Evolutionary conservation across 768 basidiomycete genomes (phyloP).

Genomic region (Rhodosporidiobolus sp.): DNA sequence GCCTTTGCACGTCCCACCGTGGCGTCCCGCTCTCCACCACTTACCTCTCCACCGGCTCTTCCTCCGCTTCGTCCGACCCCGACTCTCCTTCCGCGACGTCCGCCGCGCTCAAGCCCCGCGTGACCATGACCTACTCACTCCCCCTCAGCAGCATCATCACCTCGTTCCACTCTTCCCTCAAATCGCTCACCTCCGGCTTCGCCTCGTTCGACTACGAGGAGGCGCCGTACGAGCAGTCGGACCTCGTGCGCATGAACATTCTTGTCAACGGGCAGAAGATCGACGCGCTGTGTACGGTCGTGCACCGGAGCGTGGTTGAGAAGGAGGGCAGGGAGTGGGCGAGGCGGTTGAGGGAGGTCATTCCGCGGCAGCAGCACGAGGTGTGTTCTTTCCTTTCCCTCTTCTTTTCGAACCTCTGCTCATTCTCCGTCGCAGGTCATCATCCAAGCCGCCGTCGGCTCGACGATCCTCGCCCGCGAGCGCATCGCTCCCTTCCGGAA

Average conservation of each 20-base stretch:
- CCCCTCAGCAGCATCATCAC: slow-evolving; percentile 91
- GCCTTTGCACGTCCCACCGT: slow-evolving; percentile 79
- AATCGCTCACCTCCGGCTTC: slow-evolving; percentile 85
- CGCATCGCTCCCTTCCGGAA: slow-evolving; percentile 54
- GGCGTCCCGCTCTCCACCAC: slow-evolving; percentile 78
- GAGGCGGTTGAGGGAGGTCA: slow-evolving; percentile 87
- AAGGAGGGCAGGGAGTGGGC: slow-evolving; percentile 77
- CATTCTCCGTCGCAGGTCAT: slow-evolving; percentile 59
- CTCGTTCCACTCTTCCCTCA: slow-evolving; percentile 91
- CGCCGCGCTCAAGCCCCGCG: slow-evolving; percentile 30
- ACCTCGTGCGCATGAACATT: slow-evolving; percentile 70
- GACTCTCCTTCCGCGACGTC: neutral
- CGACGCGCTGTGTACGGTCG: slow-evolving; percentile 87
- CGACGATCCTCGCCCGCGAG: slow-evolving; percentile 82
- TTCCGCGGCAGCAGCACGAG: slow-evolving; percentile 83
- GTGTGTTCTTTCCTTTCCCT: slow-evolving; percentile 3
- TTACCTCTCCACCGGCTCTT: slow-evolving; percentile 62
- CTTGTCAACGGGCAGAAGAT: slow-evolving; percentile 83
- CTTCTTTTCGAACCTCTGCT: neutral
- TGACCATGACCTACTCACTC: slow-evolving; percentile 76
- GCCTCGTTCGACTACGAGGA: slow-evolving; percentile 97
- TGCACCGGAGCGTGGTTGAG: slow-evolving; percentile 76
- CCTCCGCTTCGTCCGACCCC: slow-evolving; percentile 39
- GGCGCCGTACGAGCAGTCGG: slow-evolving; percentile 63
- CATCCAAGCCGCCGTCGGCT: slow-evolving; percentile 88